Conservation (phyloP, 768 basidiomycete genomes). For the Trametes cingulata region DNA sequence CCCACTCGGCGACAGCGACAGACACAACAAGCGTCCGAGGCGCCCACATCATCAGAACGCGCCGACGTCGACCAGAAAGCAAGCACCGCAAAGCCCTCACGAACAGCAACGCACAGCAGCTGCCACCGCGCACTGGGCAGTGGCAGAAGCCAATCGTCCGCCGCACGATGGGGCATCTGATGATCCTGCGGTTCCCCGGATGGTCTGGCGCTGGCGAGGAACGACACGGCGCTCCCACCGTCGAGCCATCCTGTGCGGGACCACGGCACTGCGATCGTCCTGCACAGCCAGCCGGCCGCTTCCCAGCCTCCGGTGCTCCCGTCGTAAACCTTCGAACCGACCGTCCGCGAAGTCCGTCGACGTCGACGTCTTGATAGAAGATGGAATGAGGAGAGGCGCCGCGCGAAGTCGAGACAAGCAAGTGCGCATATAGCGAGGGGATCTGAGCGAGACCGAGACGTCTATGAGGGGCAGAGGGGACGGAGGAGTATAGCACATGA, state of each 20-base stretch:
- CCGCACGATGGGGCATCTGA: slow-evolving; percentile 17
- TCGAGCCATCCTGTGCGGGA: neutral
- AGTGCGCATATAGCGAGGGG: slow-evolving; percentile 11
- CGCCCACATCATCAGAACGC: slow-evolving; percentile 13
- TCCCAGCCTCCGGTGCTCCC: neutral
- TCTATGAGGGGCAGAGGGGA: slow-evolving; percentile 5
- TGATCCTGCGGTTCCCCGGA: slow-evolving; percentile 8
- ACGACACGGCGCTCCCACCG: neutral
- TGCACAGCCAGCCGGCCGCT: slow-evolving; percentile 14
- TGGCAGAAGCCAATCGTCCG: slow-evolving; percentile 11
- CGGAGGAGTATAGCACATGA: neutral
- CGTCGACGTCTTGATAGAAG: slow-evolving; percentile 10
- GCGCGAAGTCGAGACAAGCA: slow-evolving; percentile 17
- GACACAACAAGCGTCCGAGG: slow-evolving; percentile 17
- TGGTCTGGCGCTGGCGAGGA: slow-evolving; percentile 1
- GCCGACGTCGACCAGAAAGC: slow-evolving; percentile 1
- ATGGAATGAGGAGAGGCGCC: neutral
- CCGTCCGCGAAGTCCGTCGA: slow-evolving; percentile 10
- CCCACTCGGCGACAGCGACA: neutral
- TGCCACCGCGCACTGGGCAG: neutral
- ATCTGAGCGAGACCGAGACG: slow-evolving; percentile 11
- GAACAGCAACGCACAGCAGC: slow-evolving; percentile 15
- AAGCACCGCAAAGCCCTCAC: neutral
- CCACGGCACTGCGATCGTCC: slow-evolving; percentile 5
- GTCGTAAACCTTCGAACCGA: neutral